phyloP scores from a whole-genome alignment of 148 eudicot species.

The Nepenthes gracilis region DNA sequence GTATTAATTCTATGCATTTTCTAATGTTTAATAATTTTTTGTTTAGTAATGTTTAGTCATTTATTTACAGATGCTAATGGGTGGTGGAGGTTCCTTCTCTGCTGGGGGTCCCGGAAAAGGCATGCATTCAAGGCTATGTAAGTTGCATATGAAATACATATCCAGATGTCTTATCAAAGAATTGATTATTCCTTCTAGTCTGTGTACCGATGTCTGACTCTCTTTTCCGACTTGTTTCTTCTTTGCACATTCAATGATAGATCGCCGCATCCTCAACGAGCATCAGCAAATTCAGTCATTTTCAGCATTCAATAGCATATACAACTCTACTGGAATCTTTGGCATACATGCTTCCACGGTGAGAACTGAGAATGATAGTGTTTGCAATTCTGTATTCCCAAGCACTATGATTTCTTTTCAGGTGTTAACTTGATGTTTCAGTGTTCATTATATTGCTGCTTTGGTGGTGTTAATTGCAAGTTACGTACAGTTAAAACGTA shows the following conservation, averaged over 20 bases:
- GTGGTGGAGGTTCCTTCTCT: constrained; percentile 7
- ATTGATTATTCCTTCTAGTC: neutral
- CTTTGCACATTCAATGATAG: constrained; percentile 7
- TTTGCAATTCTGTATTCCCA: neutral
- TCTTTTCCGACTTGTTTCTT: neutral
- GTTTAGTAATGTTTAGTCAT: neutral
- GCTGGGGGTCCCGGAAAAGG: constrained; percentile 7
- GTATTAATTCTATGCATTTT: neutral
- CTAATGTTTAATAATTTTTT: no score
- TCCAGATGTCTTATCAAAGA: neutral
- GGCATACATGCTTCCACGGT: constrained; percentile 25
- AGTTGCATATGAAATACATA: neutral
- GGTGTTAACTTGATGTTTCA: no score
- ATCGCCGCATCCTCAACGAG: constrained; percentile 19
- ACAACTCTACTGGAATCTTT: constrained; percentile 18
- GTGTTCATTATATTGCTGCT: no score
- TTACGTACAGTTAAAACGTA: no score
- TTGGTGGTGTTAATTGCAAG: no score
- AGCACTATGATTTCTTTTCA: no score
- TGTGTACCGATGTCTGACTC: neutral
- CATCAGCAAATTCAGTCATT: constrained; percentile 12
- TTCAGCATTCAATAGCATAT: constrained; percentile 20
- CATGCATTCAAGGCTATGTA: constrained; percentile 4
- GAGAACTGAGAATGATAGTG: constrained; percentile 1
- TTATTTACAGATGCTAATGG: constrained; percentile 4